Evolutionary conservation across 2,329 filamentous ascomycete species (phyloP), one percentile per base, ranked within the genome.

Genomic region (Phialemonium atrogriseum): DNA sequence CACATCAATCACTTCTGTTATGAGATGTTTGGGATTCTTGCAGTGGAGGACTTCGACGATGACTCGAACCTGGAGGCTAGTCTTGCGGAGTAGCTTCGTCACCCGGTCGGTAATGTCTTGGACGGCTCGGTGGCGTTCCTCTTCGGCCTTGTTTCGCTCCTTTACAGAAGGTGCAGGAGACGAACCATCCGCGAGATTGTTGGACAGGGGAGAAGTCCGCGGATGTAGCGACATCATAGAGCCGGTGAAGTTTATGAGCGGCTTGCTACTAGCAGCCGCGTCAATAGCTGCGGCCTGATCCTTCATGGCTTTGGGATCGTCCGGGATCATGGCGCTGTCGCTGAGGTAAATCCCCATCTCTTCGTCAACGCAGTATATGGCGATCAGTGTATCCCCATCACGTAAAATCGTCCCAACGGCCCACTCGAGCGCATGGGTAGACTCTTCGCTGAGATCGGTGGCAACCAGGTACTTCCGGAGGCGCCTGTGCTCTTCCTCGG

Each of bases 1-100:
- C 41, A 85, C 75, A 55, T 98, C 91, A 56, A 98, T 96, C 61
- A 95, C 87, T 64, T 96, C 91, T 1, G 87, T 94, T 42, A 98
- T 87, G 64, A 96, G 72, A 55, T 95, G 88, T 56, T 91, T 89
- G 4, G 91, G 87, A 50, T 84, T 95, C 68, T 95, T 96, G 78
- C 91, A 96, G 59, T 96, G 91, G 44, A 98, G 81, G 17, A 96
- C 89, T 59, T 98, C 91, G 20, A 98, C 81, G 30, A 94, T 86
- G 28, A 95, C 84, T 36, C 87, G 78, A 29, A 95, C 88, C 55
- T 98, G 89, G 36, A 98, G 66, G 42, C 84, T 77, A 1, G 91
- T 98, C 68, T 94, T 94, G 38, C 89, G 74, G 37, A 98, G 61
- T 27, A 96, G 64, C 43, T 80, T 83, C n/a, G 91, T 73, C 33